Base-by-base conservation (phyloP, 345 rosid species). In the Aquilaria sinensis region DNA sequence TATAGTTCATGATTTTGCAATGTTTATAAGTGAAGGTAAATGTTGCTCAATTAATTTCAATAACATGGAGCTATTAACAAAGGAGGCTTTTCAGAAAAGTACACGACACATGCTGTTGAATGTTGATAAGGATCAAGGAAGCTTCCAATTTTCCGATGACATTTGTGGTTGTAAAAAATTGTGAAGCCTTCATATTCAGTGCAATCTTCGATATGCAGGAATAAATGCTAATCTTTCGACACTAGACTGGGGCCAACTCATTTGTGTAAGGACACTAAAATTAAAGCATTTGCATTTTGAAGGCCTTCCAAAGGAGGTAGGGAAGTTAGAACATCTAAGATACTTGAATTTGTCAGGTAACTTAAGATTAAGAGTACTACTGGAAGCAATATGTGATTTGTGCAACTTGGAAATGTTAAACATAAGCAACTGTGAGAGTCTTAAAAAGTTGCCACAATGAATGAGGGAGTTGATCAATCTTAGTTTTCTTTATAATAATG, bases 151-250 rank as follows among this genome's bases (percentile, higher is more conserved):
- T 16, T 0, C 0, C 23, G 23, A 16, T 16, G 23, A 16, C 23
- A 16, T 16, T 16, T 16, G 23, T 16, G 23, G 14, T 5, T 29
- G 43, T 16, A 63, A 15, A 31, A 61, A 64, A 43, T 55, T 74
- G 12, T 70, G 67, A 4, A 74, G 60, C 53, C 68, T 78, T 34
- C 43, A 61, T 15, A 29, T 68, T 34, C 47, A 47, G 23, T 50
- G 57, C 4, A 49, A 23, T 2, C 10, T 9, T 11, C 4, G 1
- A 16, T 9, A 51, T 47, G 0, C 6, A 16, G 0, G 0, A 7
- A 7, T 6, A 30, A 11, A 31, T 34, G 5, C 1, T 11, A n/a
- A 3, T 37, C 10, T 16, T 37, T 5, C 56, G 11, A 43, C 47
- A 0, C 29, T 10, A 41, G 47, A 67, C 14, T 16, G 23, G 23